These are phyloP conservation scores for Penicillium concentricum DNA, from an alignment of 2,329 filamentous ascomycete species.

Conservation along the genomic window DNA sequence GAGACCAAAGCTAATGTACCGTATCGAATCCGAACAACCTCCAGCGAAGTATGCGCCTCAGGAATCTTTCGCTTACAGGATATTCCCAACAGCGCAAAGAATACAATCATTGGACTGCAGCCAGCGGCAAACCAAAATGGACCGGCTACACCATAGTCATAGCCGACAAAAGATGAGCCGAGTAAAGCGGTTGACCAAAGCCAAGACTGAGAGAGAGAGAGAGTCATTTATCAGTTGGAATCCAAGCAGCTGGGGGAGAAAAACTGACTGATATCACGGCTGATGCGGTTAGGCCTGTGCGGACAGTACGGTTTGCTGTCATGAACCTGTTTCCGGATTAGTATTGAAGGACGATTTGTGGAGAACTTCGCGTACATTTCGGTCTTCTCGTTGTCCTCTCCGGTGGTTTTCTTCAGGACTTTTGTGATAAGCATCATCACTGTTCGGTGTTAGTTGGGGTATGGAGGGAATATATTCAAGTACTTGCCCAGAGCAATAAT, in stretches of 20 bases:
- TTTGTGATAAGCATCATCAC: conserved; percentile 51
- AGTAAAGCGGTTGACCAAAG: conserved; percentile 56
- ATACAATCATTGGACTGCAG: conserved; percentile 56
- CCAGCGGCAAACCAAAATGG: conserved; percentile 61
- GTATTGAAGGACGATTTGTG: not conserved
- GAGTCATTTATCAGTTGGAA: not conserved
- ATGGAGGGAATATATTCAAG: not conserved
- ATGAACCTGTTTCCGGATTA: conserved; percentile 45
- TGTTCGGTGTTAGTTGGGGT: conserved; percentile 12
- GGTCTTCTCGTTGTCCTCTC: conserved; percentile 54
- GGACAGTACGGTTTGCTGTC: conserved; percentile 53
- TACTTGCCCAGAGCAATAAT: conserved; percentile 41
- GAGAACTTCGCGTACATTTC: conserved; percentile 44
- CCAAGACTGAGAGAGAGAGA: conserved; percentile 42
- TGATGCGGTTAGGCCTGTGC: conserved; percentile 53
- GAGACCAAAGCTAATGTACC: conserved; percentile 27
- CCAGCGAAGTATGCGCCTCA: conserved; percentile 55
- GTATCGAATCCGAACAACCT: conserved; percentile 55
- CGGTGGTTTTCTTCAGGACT: conserved; percentile 49
- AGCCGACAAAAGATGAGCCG: conserved; percentile 52
- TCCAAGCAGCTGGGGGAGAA: no score
- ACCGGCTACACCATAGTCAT: conserved; percentile 55
- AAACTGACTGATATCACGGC: conserved; percentile 50
- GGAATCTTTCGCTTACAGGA: conserved; percentile 54
- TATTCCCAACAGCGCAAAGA: conserved; percentile 54